These are phyloP conservation scores for Lachnum nothofagi DNA, from an alignment of 2,329 filamentous ascomycete species.

Conservation along the genomic window DNA sequence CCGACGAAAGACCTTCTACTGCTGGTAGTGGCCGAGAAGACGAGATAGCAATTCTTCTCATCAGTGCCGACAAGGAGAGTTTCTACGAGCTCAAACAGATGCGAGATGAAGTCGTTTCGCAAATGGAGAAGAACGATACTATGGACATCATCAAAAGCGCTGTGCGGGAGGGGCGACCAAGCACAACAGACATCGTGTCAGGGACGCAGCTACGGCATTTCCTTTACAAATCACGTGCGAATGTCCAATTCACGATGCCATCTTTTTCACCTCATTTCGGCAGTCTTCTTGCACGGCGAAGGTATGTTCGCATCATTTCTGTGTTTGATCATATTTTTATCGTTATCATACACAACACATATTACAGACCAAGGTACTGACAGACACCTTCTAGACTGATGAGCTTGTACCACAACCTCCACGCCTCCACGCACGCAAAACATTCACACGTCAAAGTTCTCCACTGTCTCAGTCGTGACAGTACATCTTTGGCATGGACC, in stretches of 20 bases:
- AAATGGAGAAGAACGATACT: slow-evolving; percentile 70
- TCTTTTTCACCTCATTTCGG: slow-evolving; percentile 67
- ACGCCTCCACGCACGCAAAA: slow-evolving; percentile 78
- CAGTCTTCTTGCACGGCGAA: slow-evolving; percentile 55
- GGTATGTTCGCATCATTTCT: slow-evolving; percentile 36
- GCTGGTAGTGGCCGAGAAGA: slow-evolving; percentile 63
- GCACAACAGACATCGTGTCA: slow-evolving; percentile 69
- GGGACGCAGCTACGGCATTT: slow-evolving; percentile 83
- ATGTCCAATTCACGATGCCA: slow-evolving; percentile 95
- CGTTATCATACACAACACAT: background rate
- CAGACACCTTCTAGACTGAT: slow-evolving; percentile 53
- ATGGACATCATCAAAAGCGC: slow-evolving; percentile 70
- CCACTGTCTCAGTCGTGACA: slow-evolving; percentile 69
- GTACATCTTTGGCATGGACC: slow-evolving; percentile 80
- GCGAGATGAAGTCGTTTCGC: slow-evolving; percentile 57
- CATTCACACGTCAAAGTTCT: slow-evolving; percentile 81
- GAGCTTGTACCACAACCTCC: slow-evolving; percentile 78
- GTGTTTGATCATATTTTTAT: slow-evolving; percentile 6
- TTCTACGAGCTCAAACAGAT: slow-evolving; percentile 83
- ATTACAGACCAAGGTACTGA: slow-evolving; percentile 1
- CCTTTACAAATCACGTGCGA: slow-evolving; percentile 87
- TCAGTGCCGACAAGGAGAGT: slow-evolving; percentile 86
- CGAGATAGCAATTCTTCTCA: slow-evolving; percentile 85
- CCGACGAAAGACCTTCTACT: slow-evolving; percentile 55
- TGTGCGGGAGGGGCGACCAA: slow-evolving; percentile 64